Evolutionary conservation across 192 early-diverging fungal genomes (phyloP), one percentile per base, ranked within the genome.

Genomic region (Coemansia sp.): DNA sequence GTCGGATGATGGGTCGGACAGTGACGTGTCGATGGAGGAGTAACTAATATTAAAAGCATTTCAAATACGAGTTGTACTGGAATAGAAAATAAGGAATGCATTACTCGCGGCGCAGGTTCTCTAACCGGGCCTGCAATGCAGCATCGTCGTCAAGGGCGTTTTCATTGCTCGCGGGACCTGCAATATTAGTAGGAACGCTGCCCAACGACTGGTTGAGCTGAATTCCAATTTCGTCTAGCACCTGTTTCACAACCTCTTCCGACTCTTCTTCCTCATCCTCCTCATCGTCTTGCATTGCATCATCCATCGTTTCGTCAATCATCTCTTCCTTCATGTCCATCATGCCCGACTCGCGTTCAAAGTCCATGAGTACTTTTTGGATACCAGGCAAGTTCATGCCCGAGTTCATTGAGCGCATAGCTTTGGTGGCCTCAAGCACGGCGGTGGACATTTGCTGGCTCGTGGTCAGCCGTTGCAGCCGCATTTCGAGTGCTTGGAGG

Each of bases 271-370:
- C 95, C 15, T 95, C 92, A 39, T 88, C 89, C 39, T 72, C 65
- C 32, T 85, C 87, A 45, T 87, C 87, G 56, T 94, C 95, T 38
- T 94, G 94, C 90, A 99, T 93, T 35, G 87, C 91, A 70, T 94
- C 95, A 65, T 99, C 97, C 64, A 99, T 95, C 9, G 93, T 91
- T 63, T 99, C 97, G 62, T 91, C 90, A 90, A 99, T 95, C 91
- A 99, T 90, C 64, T 97, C 95, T 65, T 95, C 94, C 85, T 97
- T 97, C 94, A 99, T 97, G 71, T 99, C 93, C 95, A 99, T 95
- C 70, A 93, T 87, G 64, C 94, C 94, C 10, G 85, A 86, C 82
- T 99, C 94, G 72, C 85, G 85, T 69, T 97, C 94, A 84, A 98
- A 99, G 37, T 99, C 95, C 90, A 94, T 92, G 90, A 98, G 94